A percentile compares a stretch with the other conserved stretches of the same genome.
Conservation (phyloP, 345 rosid genomes). For the Hibiscus mutabilis region DNA sequence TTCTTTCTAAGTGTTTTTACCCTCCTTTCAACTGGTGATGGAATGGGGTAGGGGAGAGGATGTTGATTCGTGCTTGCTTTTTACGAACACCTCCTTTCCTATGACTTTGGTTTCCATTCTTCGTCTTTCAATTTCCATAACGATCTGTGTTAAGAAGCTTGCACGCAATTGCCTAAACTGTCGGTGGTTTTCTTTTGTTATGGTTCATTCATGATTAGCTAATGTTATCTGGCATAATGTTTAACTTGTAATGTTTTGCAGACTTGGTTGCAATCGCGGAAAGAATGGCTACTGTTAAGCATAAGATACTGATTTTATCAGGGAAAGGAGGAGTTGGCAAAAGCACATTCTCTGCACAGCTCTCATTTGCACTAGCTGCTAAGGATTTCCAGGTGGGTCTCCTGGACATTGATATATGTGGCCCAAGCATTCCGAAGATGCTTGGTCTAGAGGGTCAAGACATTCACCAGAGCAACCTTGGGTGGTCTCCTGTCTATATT, state of each 20-base stretch:
- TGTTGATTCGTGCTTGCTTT: no score
- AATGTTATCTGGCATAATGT: neutral
- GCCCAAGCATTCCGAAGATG: constrained; percentile 98
- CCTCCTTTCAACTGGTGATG: neutral
- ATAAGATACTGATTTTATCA: constrained; percentile 79
- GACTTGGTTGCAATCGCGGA: constrained; percentile 89
- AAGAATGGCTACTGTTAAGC: constrained; percentile 92
- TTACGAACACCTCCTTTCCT: neutral
- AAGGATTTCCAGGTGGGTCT: constrained; percentile 90
- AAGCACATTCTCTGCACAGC: constrained; percentile 94
- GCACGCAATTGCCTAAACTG: neutral
- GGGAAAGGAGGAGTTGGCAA: constrained; percentile 98
- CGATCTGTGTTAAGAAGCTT: neutral
- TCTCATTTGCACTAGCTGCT: constrained; percentile 75
- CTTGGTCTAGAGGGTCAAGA: constrained; percentile 90
- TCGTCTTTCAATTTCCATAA: neutral
- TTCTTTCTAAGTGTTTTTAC: neutral
- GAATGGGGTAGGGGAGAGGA: no score
- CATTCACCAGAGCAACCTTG: constrained; percentile 94
- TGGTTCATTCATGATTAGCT: neutral
- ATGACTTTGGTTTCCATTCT: constrained; percentile 1
- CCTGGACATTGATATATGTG: constrained; percentile 83
- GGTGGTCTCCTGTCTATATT: constrained; percentile 95
- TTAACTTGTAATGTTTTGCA: constrained; percentile 23
- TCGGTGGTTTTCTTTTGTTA: neutral